Base-by-base conservation (phyloP, 352 stramenopile species). In the Aphanomyces euteiches region DNA sequence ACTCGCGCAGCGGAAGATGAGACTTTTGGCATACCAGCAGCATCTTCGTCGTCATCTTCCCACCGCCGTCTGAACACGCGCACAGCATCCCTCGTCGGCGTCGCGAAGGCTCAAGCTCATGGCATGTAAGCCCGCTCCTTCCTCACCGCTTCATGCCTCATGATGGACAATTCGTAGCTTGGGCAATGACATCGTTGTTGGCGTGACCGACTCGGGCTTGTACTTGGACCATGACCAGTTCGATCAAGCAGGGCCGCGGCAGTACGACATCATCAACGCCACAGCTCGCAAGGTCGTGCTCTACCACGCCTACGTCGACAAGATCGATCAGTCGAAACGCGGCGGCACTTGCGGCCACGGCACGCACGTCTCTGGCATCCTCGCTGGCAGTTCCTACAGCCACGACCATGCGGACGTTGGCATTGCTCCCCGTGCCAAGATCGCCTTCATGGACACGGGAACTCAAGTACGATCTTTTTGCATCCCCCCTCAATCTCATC, bases 361-460 rank as follows among this genome's bases (percentile, higher is more conserved):
- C 4, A 97, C 90, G 3, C 90, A 97, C 66, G 89, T 97, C 13
- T 75, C 84, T 1, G 90, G 90, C 0, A 88, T 95, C 6, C 60
- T 93, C 1, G 84, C 82, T 6, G 90, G 90, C 5, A 92, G 81
- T 28, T 93, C 86, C 38, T 88, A 78, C 43, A 93, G 80, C 45
- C 79, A 82, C 12, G 73, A 81, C 45, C 58, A 81, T 15, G 40
- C 72, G 10, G 68, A 90, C 59, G 61, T 93, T 7, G 90, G 89
- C 12, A 91, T 94, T 57, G 90, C 90, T 0, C 76, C 84, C 57
- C 78, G 75, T 10, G 76, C 90, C 13, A 91, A 90, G 56, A 87
- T 97, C 72, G 88, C 90, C 17, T 95, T 97, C 68, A 96, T 96
- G 81, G 90, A 97, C 63, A 92, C 97, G 68, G 86, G 86, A 15